Conservation (phyloP, 2,329 filamentous ascomycete species). For the Clonostachys solani region DNA sequence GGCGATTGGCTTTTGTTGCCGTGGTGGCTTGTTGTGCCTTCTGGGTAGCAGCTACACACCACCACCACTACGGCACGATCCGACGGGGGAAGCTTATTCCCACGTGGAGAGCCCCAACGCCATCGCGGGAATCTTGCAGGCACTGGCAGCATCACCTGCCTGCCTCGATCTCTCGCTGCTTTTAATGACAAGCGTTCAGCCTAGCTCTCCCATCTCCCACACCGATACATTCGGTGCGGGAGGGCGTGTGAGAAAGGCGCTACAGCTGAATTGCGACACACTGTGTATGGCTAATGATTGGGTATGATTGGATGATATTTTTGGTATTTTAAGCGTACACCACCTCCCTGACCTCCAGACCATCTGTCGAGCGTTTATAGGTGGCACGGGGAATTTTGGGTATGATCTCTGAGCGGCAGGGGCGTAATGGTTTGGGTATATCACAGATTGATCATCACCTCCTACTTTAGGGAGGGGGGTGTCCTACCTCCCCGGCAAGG, state of each 20-base stretch:
- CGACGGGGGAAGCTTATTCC: neutral
- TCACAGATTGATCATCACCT: no score
- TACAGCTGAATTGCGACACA: constrained; percentile 2
- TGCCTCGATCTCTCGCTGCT: constrained; percentile 7
- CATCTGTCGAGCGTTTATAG: no score
- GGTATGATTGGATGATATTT: neutral
- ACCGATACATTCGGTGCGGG: neutral
- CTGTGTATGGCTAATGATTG: constrained; percentile 5
- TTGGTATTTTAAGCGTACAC: no score
- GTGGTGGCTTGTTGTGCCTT: no score
- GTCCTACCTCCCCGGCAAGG: no score
- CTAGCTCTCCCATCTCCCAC: no score
- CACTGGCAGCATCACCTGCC: neutral
- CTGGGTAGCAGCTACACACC: neutral
- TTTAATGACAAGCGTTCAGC: constrained; percentile 1
- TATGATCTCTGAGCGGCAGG: no score
- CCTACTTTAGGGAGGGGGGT: no score
- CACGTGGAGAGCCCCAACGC: neutral
- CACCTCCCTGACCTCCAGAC: no score
- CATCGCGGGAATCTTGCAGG: constrained; percentile 6
- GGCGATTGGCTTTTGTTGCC: no score
- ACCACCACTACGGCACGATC: constrained; percentile 4
- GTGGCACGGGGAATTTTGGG: no score
- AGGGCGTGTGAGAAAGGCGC: neutral
- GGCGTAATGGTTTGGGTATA: no score